Percentiles rank a stretch among this genome's conserved stretches.
phyloP scores from a whole-genome alignment of 1,284 basidiomycete genomes.

The Trichosporon coremiiforme region DNA sequence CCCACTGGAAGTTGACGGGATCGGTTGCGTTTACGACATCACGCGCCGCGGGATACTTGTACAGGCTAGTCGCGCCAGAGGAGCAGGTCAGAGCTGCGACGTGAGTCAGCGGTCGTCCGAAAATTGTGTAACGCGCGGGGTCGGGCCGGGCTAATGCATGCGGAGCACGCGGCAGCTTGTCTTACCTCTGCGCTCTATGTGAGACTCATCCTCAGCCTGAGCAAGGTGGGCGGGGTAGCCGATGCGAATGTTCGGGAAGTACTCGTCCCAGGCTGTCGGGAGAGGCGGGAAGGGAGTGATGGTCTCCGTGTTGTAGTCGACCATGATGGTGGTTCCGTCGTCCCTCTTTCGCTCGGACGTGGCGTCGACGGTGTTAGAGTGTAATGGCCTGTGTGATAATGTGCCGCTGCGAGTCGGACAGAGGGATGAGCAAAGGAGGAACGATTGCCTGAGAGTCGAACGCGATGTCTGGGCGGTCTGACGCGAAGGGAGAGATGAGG shows the following conservation, averaged over 20 bases:
- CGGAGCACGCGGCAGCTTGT: background rate
- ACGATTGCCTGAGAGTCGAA: background rate
- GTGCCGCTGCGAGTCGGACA: background rate
- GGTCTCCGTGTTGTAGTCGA: constrained; percentile 15
- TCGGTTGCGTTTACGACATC: constrained; percentile 62
- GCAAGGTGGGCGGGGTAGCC: constrained; percentile 17
- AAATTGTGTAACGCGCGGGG: background rate
- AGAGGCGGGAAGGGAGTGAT: constrained; percentile 14
- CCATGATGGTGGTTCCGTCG: background rate
- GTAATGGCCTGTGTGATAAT: background rate
- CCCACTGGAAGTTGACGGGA: constrained; percentile 71
- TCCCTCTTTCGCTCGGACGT: background rate
- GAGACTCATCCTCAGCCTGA: constrained; percentile 5
- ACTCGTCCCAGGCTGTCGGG: constrained; percentile 9
- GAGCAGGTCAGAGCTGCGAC: constrained; percentile 9
- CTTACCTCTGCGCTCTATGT: constrained; percentile 7
- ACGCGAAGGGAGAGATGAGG: background rate
- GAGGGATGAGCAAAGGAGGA: too few species aligned
- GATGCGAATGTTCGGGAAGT: constrained; percentile 20
- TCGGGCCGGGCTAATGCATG: background rate
- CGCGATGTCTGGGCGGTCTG: background rate
- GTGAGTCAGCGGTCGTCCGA: background rate
- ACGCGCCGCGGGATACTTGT: constrained; percentile 65
- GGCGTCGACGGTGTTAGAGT: background rate
- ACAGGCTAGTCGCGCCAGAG: constrained; percentile 58